phyloP scores from a whole-genome alignment of 2,329 filamentous ascomycete genomes.

The Dothistroma pini region DNA sequence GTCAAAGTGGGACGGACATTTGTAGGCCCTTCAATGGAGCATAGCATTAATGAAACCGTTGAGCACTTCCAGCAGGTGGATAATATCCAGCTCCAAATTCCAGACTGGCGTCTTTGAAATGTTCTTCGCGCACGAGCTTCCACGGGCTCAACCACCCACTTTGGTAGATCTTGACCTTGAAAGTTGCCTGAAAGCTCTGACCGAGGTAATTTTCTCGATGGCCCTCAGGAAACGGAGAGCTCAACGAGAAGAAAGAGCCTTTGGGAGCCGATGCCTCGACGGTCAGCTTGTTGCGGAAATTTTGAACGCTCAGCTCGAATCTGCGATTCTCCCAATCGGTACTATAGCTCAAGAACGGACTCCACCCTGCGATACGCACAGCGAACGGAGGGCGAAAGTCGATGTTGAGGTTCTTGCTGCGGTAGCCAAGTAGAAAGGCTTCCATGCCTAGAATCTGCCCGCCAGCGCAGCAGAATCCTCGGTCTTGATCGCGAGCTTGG shows the following conservation, averaged over 20 bases:
- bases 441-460: conserved; percentile 41
- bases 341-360: conserved; percentile 43
- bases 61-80: conserved; percentile 38
- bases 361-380: conserved; percentile 35
- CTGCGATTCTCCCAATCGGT: conserved; percentile 40
- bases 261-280: conserved; percentile 41
- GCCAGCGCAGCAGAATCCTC: conserved; percentile 37
- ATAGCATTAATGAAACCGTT: conserved; percentile 34
- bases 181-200: conserved; percentile 46
- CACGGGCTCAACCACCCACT: conserved; percentile 40
- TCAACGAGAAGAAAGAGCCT: conserved; percentile 45
- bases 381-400: conserved; percentile 47
- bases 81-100: conserved; percentile 51
- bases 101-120: conserved; percentile 44
- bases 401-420: conserved; percentile 36
- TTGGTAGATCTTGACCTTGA: conserved; percentile 43
- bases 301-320: conserved; percentile 39
- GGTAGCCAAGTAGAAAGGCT: conserved; percentile 48
- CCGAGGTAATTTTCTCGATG: conserved; percentile 44
- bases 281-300: conserved; percentile 41
- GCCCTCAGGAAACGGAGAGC: conserved; percentile 46
- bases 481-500: conserved; percentile 33
- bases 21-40: background rate
- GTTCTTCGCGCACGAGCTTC: conserved; percentile 39
- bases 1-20: background rate